Percentiles rank a stretch among this genome's conserved stretches.
Evolutionary conservation across 2,329 filamentous ascomycete genomes (phyloP).

Genomic region (Cercospora janseana): DNA sequence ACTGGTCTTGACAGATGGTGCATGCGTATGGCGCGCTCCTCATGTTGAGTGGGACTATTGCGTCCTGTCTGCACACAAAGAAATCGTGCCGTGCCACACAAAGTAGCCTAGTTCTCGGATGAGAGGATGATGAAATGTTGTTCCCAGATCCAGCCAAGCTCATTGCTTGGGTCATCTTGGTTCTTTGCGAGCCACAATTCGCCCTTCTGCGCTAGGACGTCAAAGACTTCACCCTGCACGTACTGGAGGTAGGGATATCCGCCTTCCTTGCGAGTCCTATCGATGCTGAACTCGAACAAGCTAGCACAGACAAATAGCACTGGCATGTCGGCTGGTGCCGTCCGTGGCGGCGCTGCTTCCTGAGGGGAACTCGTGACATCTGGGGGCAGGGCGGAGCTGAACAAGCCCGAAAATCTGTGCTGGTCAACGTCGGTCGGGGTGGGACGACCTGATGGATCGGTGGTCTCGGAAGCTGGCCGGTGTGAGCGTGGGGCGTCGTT

Average conservation of each 20-base stretch:
- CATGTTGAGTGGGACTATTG: neutral
- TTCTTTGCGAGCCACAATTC: slow-evolving; percentile 98
- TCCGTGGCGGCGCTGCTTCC: slow-evolving; percentile 15
- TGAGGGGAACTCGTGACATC: slow-evolving; percentile 21
- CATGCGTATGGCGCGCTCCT: neutral
- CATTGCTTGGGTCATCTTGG: slow-evolving; percentile 77
- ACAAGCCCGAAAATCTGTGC: slow-evolving; percentile 34
- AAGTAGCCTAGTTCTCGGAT: slow-evolving; percentile 17
- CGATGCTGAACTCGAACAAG: slow-evolving; percentile 95
- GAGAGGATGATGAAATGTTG: slow-evolving; percentile 71
- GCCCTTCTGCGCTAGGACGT: slow-evolving; percentile 88
- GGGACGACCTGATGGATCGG: slow-evolving; percentile 34
- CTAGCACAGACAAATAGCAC: slow-evolving; percentile 90
- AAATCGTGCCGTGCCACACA: neutral
- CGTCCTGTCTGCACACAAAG: neutral
- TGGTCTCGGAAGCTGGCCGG: slow-evolving; percentile 34
- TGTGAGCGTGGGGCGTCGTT: slow-evolving; percentile 26
- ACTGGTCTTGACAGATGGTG: neutral
- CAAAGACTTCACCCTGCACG: slow-evolving; percentile 75
- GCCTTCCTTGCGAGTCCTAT: slow-evolving; percentile 83
- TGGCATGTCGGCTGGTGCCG: slow-evolving; percentile 33
- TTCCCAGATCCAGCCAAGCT: slow-evolving; percentile 97
- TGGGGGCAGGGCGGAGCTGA: slow-evolving; percentile 37
- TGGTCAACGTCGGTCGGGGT: slow-evolving; percentile 25
- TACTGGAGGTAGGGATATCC: slow-evolving; percentile 97